Base-by-base conservation (phyloP, 495 filamentous ascomycete genomes). In the Bathelium albidoporum region DNA sequence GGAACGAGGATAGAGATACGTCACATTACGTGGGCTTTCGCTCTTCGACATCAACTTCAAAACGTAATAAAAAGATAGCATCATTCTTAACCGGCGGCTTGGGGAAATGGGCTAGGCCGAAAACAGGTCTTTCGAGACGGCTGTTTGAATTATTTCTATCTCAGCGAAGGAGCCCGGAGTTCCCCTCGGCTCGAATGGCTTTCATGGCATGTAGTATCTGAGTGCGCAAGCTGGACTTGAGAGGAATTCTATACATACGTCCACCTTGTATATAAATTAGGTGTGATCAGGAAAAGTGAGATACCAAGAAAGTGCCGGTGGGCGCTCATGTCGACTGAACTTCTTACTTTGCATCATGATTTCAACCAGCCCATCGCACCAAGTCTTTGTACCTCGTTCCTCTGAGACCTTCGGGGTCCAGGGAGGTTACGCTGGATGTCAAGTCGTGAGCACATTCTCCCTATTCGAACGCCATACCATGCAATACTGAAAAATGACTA, bases 1-100 rank as follows among this genome's bases (percentile, higher is more conserved):
- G 66, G 83, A 86, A 81, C 58, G 58, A 36, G 58, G 49, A 29
- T 55, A 1, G 29, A 24, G 22, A 55, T 9, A 2, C 20, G 20
- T 20, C 24, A 16, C n/a, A n/a, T n/a, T n/a, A n/a, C n/a, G n/a
- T n/a, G n/a, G n/a, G n/a, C n/a, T n/a, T n/a, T n/a, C n/a, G n/a
- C n/a, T n/a, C n/a, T n/a, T n/a, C n/a, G n/a, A n/a, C n/a, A n/a
- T n/a, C n/a, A n/a, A n/a, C n/a, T n/a, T n/a, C n/a, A n/a, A n/a
- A n/a, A n/a, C n/a, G n/a, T n/a, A n/a, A n/a, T n/a, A n/a, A n/a
- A n/a, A n/a, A n/a, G n/a, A n/a, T n/a, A n/a, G n/a, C n/a, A n/a
- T n/a, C n/a, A n/a, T 55, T 55, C 24, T 29, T 55, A 55, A 55
- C 49, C 29, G 49, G 49, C 11, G 22, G 49, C 29, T 55, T n/a